A percentile compares a stretch with the other conserved stretches of the same genome.
These are phyloP conservation scores for Serendipita sp. DNA, from an alignment of 768 basidiomycete species.

Conservation along the genomic window DNA sequence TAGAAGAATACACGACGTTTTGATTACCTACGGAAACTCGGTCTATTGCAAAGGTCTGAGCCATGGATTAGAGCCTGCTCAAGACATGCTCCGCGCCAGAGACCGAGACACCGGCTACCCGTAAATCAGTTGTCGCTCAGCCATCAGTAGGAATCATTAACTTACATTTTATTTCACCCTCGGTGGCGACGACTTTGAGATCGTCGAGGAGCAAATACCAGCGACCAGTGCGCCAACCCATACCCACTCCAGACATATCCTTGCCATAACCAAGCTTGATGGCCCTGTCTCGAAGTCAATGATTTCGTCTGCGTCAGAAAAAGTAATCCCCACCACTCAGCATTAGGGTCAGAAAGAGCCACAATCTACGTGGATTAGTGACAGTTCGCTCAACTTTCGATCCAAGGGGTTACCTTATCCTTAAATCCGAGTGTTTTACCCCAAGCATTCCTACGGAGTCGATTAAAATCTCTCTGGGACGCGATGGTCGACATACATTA, in stretches of 20 bases:
- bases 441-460: not conserved
- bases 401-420: not conserved
- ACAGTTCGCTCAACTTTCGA: not conserved
- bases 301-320: not conserved
- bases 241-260: not conserved
- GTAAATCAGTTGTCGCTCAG: not conserved
- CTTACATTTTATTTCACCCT: not conserved
- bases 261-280: not conserved
- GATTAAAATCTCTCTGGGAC: not conserved
- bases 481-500: constrained; percentile 21
- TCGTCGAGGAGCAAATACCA: constrained; percentile 1
- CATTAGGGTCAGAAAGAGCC: not conserved
- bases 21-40: no score
- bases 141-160: not conserved
- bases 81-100: not conserved
- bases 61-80: not conserved
- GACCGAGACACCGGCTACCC: not conserved
- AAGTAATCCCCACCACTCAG: not conserved
- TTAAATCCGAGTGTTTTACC: constrained; percentile 2
- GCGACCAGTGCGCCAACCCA: constrained; percentile 1
- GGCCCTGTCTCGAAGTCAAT: not conserved
- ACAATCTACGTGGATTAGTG: not conserved
- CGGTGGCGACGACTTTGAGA: not conserved
- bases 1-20: no score
- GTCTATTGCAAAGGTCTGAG: no score